Base-by-base conservation (phyloP, 2,329 filamentous ascomycete species). In the Neonectria sp. region DNA sequence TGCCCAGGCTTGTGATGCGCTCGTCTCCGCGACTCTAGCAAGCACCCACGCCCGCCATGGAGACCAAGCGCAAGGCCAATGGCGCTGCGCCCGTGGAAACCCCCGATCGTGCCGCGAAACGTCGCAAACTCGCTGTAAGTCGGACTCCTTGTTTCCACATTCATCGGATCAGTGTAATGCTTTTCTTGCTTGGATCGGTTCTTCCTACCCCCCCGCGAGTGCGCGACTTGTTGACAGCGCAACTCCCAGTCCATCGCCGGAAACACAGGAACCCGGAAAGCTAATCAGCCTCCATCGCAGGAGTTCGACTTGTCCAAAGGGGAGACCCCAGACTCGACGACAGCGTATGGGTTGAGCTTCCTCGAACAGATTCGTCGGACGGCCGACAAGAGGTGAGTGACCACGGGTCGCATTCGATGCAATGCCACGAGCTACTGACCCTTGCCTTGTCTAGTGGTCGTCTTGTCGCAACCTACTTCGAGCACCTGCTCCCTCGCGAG, bases 311-410 rank as follows among this genome's bases (percentile, higher is more conserved):
- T 89, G 31, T 79, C 82, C 55, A 82, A 86, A 64, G 85, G 84
- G 71, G 92, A 95, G 81, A 90, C 88, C 17, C 81, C 83, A 60
- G 90, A 93, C 78, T 90, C 90, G 17, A 95, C 93, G 3, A 91
- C 90, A 15, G 87, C 90, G 62, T 88, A 90, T 75, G 94, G 94
- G 43, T 82, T 93, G 74, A 88, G 87, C 71, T 93, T 97, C 76
- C 83, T 97, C 51, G 90, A 93, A 60, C 90, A 91, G 77, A 89
- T 97, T 76, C 91, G 91, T 74, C 87, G 89, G 71, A 94, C 93
- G 25, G 89, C 90, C 69, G 94, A 97, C 80, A 97, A 97, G 83
- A 93, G 88, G 93, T 95, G 86, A 76, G 88, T 51, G 27, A 31
- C 9, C 21, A 12, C 15, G 17, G n/a, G 33, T 27, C 60, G n/a